Percentiles rank a stretch among this genome's conserved stretches.
phyloP scores from a whole-genome alignment of 306 rosid genomes.

The Gillenia trifoliata region DNA sequence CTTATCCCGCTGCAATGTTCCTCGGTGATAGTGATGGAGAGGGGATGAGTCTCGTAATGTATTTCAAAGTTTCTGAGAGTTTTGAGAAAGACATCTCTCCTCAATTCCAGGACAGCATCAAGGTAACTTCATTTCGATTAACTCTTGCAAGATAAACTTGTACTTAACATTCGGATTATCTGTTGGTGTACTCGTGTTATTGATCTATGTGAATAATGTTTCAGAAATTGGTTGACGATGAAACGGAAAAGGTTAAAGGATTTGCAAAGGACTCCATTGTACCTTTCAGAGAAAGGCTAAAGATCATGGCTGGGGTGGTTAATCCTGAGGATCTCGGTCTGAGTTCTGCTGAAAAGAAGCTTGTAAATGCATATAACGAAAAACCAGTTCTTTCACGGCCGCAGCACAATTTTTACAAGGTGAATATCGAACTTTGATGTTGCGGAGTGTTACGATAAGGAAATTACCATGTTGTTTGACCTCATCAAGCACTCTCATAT shows the following conservation, averaged over 20 bases:
- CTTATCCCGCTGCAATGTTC: constrained; percentile 92
- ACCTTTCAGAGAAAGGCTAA: constrained; percentile 81
- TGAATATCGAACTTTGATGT: constrained; percentile 3
- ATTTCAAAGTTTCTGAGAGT: constrained; percentile 64
- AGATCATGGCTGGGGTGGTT: constrained; percentile 82
- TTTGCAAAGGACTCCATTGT: constrained; percentile 70
- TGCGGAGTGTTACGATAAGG: not conserved
- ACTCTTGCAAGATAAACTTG: not conserved
- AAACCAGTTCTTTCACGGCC: constrained; percentile 96
- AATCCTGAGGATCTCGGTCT: constrained; percentile 85
- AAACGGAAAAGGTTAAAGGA: constrained; percentile 79
- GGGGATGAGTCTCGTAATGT: constrained; percentile 80
- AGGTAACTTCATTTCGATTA: constrained; percentile 37
- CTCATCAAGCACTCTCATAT: not conserved
- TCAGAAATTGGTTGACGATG: constrained; percentile 84
- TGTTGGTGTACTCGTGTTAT: not conserved
- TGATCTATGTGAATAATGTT: constrained; percentile 6
- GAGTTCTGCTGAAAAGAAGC: constrained; percentile 77
- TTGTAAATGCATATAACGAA: constrained; percentile 71
- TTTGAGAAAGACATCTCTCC: constrained; percentile 62
- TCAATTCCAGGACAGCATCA: constrained; percentile 72
- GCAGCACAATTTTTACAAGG: constrained; percentile 83
- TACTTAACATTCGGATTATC: not conserved
- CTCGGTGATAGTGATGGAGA: constrained; percentile 89
- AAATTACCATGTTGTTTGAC: not conserved